phyloP scores from a whole-genome alignment of 2,329 filamentous ascomycete species.

The Geosmithia flava region DNA sequence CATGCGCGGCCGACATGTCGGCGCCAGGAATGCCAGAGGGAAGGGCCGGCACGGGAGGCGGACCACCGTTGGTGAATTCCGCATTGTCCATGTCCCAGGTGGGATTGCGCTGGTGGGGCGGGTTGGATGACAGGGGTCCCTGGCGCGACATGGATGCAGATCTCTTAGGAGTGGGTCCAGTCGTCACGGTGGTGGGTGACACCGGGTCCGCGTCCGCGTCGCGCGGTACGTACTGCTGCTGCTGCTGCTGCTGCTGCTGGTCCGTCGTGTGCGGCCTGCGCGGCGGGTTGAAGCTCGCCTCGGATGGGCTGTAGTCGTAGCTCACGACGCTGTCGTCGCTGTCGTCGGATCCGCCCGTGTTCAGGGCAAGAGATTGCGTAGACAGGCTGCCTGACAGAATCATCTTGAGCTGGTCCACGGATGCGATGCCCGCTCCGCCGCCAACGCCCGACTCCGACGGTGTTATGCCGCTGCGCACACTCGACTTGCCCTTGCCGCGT shows the following conservation, averaged over 20 bases:
- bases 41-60: constrained; percentile 45
- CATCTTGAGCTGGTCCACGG: constrained; percentile 52
- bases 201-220: neutral
- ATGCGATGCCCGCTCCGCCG: constrained; percentile 39
- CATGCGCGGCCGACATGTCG: neutral
- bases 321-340: constrained; percentile 59
- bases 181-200: no score
- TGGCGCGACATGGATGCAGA: constrained; percentile 22
- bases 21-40: constrained; percentile 14
- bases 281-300: constrained; percentile 45
- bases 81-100: constrained; percentile 15
- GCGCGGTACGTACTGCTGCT: neutral
- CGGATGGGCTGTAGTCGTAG: constrained; percentile 52
- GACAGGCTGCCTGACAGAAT: constrained; percentile 40
- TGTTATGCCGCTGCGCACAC: constrained; percentile 37
- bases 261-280: constrained; percentile 10
- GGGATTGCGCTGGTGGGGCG: constrained; percentile 16
- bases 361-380: constrained; percentile 24
- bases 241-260: constrained; percentile 2
- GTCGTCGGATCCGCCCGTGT: constrained; percentile 30
- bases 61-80: constrained; percentile 14
- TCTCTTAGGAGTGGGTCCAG: constrained; percentile 5
- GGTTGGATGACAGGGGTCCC: constrained; percentile 31
- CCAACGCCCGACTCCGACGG: constrained; percentile 25
- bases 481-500: constrained; percentile 38